Evolutionary conservation across 129 eudicot genomes (phyloP).

Genomic region (sunflower (Helianthus annuus)): DNA sequence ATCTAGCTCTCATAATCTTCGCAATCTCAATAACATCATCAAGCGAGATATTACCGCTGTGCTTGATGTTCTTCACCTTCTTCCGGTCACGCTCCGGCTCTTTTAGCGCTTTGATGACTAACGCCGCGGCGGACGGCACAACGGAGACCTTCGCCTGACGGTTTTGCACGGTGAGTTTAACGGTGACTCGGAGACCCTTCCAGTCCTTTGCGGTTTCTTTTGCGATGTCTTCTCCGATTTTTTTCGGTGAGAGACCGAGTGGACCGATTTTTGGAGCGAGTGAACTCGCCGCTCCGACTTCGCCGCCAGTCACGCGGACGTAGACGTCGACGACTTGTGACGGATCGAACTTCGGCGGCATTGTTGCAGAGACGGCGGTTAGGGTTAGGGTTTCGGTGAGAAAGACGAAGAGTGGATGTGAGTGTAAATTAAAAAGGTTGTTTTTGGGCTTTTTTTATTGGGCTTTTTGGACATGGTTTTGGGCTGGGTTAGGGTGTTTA

Average conservation of each 20-base stretch:
- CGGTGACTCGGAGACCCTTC: conserved; percentile 17
- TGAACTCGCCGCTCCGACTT: conserved; percentile 8
- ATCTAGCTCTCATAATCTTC: conserved; percentile 5
- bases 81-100: conserved; percentile 16
- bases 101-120: conserved; percentile 13
- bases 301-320: conserved; percentile 12
- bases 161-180: conserved; percentile 3
- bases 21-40: conserved; percentile 11
- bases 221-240: conserved; percentile 11
- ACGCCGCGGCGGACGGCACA: conserved; percentile 10
- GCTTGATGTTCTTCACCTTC: conserved; percentile 23
- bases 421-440: neutral
- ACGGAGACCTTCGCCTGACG: conserved; percentile 14
- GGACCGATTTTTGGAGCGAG: conserved; percentile 10
- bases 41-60: conserved; percentile 3
- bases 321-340: conserved; percentile 14
- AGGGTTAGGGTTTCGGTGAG: neutral
- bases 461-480: too few species aligned
- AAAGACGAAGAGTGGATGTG: neutral
- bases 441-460: too few species aligned
- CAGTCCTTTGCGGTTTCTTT: conserved; percentile 19
- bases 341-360: conserved; percentile 18
- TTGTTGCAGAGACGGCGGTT: neutral
- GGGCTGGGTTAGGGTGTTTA: too few species aligned
- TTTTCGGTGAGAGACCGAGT: conserved; percentile 12